These are phyloP conservation scores for Nepenthes mirabilis DNA, from an alignment of 148 eudicot species.

Conservation along the genomic window DNA sequence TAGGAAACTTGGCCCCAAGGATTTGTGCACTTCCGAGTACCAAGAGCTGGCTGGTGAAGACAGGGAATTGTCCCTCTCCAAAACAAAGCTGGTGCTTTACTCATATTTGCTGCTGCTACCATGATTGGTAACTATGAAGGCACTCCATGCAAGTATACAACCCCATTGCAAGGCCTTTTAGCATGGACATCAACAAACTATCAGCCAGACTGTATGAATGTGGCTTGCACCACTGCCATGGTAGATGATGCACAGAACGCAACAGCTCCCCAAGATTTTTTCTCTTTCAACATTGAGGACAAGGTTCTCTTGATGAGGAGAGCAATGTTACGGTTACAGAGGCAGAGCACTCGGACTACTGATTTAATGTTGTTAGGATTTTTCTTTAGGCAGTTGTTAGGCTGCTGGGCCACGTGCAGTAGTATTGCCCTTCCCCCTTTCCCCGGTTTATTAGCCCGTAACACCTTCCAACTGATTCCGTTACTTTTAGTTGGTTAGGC, in stretches of 20 bases:
- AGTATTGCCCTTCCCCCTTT: too few relatives aligned
- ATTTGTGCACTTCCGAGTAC: constrained; percentile 46
- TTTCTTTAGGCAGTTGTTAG: too few relatives aligned
- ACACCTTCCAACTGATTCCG: too few relatives aligned
- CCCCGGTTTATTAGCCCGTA: too few relatives aligned
- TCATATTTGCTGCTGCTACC: constrained; percentile 36
- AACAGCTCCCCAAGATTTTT: constrained; percentile 37
- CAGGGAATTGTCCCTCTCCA: constrained; percentile 76
- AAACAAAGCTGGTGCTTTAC: constrained; percentile 38
- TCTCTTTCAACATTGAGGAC: too few relatives aligned
- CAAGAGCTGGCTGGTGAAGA: constrained; percentile 61
- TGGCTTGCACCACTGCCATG: constrained; percentile 39
- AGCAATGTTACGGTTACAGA: too few relatives aligned
- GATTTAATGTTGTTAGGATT: too few relatives aligned
- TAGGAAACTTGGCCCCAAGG: constrained; percentile 51
- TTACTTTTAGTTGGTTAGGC: too few relatives aligned
- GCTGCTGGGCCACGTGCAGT: too few relatives aligned
- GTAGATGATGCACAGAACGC: constrained; percentile 36
- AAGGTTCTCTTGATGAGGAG: too few relatives aligned
- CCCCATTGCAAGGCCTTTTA: constrained; percentile 64
- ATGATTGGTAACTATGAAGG: constrained; percentile 85
- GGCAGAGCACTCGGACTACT: too few relatives aligned
- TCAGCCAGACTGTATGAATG: constrained; percentile 43
- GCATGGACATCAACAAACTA: constrained; percentile 35
- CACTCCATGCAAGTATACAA: constrained; percentile 57